These are phyloP conservation scores for Penicillium nordicum DNA, from an alignment of 2,329 filamentous ascomycete species.

Conservation along the genomic window DNA sequence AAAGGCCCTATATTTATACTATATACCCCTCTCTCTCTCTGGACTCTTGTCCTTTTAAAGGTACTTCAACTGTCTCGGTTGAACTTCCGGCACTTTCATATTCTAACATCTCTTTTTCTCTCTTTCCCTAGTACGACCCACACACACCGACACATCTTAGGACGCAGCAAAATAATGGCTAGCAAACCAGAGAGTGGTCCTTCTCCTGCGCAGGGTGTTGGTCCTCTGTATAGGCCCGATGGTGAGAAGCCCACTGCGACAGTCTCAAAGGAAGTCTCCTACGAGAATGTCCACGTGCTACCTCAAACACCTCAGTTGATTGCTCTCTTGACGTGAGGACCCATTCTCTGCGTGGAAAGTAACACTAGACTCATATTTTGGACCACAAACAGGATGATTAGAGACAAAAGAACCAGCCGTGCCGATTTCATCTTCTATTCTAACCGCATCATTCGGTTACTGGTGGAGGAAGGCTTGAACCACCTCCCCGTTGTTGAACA, in stretches of 20 bases:
- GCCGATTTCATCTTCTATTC: slow-evolving; percentile 99
- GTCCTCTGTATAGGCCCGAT: slow-evolving; percentile 72
- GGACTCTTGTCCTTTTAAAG: not conserved
- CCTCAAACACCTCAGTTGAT: slow-evolving; percentile 95
- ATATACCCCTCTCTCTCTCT: not conserved
- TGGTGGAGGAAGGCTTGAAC: slow-evolving; percentile 96
- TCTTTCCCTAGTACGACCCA: not conserved
- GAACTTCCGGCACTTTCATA: not conserved
- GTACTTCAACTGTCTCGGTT: not conserved
- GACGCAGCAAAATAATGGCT: slow-evolving; percentile 20
- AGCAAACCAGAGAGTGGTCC: slow-evolving; percentile 31
- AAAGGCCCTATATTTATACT: not conserved
- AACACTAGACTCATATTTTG: slow-evolving; percentile 7
- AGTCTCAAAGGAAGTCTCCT: slow-evolving; percentile 75
- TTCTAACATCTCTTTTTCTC: not conserved
- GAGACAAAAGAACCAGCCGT: slow-evolving; percentile 81
- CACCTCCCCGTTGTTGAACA: slow-evolving; percentile 90
- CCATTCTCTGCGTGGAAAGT: slow-evolving; percentile 1
- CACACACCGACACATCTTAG: not conserved
- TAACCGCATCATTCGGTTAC: slow-evolving; percentile 91
- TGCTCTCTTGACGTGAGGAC: slow-evolving; percentile 87
- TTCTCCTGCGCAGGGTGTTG: slow-evolving; percentile 64
- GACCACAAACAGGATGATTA: slow-evolving; percentile 71
- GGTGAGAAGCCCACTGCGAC: slow-evolving; percentile 82
- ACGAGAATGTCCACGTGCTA: slow-evolving; percentile 85